phyloP scores from a whole-genome alignment of 768 basidiomycete species.

The Mycena galericulata region DNA sequence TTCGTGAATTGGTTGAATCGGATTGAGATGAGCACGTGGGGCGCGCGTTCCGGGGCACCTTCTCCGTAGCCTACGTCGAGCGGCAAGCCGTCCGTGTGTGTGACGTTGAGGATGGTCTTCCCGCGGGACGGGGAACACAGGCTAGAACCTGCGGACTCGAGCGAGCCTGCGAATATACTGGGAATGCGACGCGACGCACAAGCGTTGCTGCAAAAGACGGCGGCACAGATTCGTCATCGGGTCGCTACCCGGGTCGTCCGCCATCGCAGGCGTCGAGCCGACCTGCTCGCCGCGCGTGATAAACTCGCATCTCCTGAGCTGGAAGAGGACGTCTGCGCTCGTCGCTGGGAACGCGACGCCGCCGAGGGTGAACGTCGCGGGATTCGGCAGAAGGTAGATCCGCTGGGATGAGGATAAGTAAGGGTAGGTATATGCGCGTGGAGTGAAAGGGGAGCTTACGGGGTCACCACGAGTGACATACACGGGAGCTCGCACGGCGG shows the following conservation, averaged over 20 bases:
- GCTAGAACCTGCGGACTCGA: constrained; percentile 94
- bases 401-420: constrained; percentile 57
- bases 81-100: constrained; percentile 68
- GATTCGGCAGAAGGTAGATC: constrained; percentile 87
- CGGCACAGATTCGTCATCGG: constrained; percentile 83
- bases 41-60: constrained; percentile 62
- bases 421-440: neutral
- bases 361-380: constrained; percentile 87
- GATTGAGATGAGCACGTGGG: constrained; percentile 92
- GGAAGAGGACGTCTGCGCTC: constrained; percentile 92
- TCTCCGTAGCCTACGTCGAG: constrained; percentile 49
- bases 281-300: constrained; percentile 75
- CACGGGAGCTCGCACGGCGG: constrained; percentile 79
- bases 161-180: constrained; percentile 11
- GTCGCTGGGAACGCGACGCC: constrained; percentile 81
- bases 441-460: constrained; percentile 51
- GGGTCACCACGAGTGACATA: constrained; percentile 58
- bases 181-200: constrained; percentile 61
- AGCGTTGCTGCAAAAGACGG: constrained; percentile 88
- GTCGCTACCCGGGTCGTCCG: constrained; percentile 67
- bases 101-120: constrained; percentile 92
- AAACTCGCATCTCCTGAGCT: constrained; percentile 87
- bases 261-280: constrained; percentile 54
- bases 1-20: constrained; percentile 91
- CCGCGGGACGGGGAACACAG: constrained; percentile 89